Evolutionary conservation across 257 asterid species (phyloP), one percentile per base, ranked within the genome.

Genomic region (Echites panduratus): DNA sequence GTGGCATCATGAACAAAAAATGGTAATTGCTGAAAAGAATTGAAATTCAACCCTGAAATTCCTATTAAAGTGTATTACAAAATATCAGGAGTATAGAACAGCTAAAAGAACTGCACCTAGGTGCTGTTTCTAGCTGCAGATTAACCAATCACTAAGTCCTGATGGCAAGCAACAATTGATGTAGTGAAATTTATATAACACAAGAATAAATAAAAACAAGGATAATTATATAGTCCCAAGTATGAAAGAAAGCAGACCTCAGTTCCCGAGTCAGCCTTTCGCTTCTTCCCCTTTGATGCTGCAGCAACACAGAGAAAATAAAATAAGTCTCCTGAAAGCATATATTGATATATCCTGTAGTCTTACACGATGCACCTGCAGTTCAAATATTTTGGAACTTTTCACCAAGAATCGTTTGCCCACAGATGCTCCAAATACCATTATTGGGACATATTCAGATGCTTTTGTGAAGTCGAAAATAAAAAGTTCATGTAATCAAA

Each of bases 201-300:
- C 38, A 57, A 35, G 26, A 63, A 41, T 7, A 32, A 17, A 35
- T 17, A 63, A 7, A 63, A 63, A 62, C 44, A 38, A 41, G 19
- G 68, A 35, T 17, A 63, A 32, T 3, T 35, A 47, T 47, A 32
- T 16, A 7, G 10, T 20, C 20, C 26, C 38, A 67, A 10, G 20
- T 40, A 67, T 22, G 57, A 9, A 69, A 58, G 5, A 66, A 19
- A 66, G n/a, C 73, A 69, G 47, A 74, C 78, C 78, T 66, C 78
- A 66, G 48, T 41, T 29, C 71, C 53, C 19, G 66, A 65, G 56
- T 66, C 73, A 74, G 73, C 73, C 57, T 74, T 74, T 43, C 73
- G 66, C 66, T 65, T 74, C 67, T 64, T 66, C 44, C 78, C 78
- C 50, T 66, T 66, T n/a, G 78, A 41, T 49, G 73, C 78, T 74